Conservation (phyloP, 352 stramenopile species). For the Phytophthora boehmeriae region DNA sequence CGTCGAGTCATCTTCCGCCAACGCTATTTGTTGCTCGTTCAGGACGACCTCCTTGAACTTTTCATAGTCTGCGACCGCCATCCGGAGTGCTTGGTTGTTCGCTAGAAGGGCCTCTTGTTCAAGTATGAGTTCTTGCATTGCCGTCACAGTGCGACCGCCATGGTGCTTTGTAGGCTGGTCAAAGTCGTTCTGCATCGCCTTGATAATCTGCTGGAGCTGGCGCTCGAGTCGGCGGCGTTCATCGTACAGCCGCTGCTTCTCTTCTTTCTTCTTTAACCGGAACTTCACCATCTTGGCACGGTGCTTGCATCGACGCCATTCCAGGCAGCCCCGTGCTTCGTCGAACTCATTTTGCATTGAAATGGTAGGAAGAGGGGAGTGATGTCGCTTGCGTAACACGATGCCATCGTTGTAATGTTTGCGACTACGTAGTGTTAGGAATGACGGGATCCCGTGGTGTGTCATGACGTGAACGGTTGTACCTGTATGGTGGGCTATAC, state of each 20-base stretch:
- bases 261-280: constrained; percentile 35
- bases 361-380: no score
- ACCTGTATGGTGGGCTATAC: no score
- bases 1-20: background rate
- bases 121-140: background rate
- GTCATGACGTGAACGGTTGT: no score
- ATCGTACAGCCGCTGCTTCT: constrained; percentile 23
- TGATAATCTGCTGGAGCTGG: no score
- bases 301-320: constrained; percentile 38
- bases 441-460: no score
- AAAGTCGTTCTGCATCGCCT: background rate
- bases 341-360: background rate
- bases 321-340: constrained; percentile 21
- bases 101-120: no score
- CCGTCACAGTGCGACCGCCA: background rate
- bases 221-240: constrained; percentile 27
- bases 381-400: no score
- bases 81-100: no score
- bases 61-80: no score
- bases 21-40: background rate
- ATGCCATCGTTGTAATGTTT: no score
- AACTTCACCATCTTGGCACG: constrained; percentile 44
- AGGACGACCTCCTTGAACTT: background rate
- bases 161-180: background rate
- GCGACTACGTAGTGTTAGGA: no score